Conservation (phyloP, 140 eudicot species). For the Bidens hawaiensis region DNA sequence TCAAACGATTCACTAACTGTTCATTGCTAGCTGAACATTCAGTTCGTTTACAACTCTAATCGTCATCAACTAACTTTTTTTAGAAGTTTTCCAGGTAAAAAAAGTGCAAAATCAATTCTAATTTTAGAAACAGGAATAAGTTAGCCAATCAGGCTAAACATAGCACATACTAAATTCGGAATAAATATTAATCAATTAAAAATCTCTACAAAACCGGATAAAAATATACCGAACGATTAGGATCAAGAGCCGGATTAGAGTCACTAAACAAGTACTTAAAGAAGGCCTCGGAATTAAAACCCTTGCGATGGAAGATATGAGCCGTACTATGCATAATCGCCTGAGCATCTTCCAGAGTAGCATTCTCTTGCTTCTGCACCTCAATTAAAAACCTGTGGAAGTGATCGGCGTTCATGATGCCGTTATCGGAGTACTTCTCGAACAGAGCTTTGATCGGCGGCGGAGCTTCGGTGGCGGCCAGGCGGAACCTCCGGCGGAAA, state of each 20-base stretch:
- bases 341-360: slow-evolving; percentile 66
- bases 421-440: slow-evolving; percentile 55
- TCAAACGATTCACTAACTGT: too few relatives aligned
- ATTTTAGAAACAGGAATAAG: slow-evolving; percentile 7
- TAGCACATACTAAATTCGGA: too few relatives aligned
- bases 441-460: slow-evolving; percentile 46
- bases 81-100: too few relatives aligned
- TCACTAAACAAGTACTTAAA: slow-evolving; percentile 71
- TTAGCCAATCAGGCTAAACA: background rate
- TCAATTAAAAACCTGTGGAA: slow-evolving; percentile 57
- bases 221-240: slow-evolving; percentile 39
- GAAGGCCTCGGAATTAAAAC: slow-evolving; percentile 64
- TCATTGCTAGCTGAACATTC: too few relatives aligned
- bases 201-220: too few relatives aligned
- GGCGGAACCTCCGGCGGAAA: slow-evolving; percentile 71
- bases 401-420: slow-evolving; percentile 50
- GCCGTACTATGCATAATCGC: slow-evolving; percentile 45
- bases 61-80: too few relatives aligned
- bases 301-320: slow-evolving; percentile 53
- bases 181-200: too few relatives aligned
- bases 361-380: slow-evolving; percentile 51
- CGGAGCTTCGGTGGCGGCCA: slow-evolving; percentile 78
- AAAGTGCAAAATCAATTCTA: background rate
- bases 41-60: too few relatives aligned
- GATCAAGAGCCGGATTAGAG: slow-evolving; percentile 57